Conservation (phyloP, 495 filamentous ascomycete species). For the Neurospora sp. region DNA sequence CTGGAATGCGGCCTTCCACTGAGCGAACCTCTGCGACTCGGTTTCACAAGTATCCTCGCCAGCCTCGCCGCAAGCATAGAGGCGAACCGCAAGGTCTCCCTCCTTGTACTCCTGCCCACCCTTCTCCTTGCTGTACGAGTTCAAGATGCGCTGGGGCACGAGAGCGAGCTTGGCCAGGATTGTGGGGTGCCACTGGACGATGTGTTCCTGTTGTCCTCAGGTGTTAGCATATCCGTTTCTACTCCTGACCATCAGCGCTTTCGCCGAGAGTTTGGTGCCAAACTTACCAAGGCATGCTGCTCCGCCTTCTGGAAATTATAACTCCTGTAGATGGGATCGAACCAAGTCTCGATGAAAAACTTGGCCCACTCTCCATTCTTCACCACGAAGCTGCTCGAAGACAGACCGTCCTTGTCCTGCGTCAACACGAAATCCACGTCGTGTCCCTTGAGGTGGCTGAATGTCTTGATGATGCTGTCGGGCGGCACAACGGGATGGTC, state of each 20-base stretch:
- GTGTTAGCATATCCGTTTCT: conserved; percentile 10
- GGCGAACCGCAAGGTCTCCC: conserved; percentile 77
- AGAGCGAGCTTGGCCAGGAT: conserved; percentile 81
- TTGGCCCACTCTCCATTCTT: conserved; percentile 79
- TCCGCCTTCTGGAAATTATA: conserved; percentile 97
- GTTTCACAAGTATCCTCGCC: conserved; percentile 53
- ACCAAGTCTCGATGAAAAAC: conserved; percentile 94
- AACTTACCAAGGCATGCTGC: conserved; percentile 74
- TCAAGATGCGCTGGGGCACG: conserved; percentile 71
- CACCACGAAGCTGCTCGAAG: conserved; percentile 67
- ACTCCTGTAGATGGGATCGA: conserved; percentile 80
- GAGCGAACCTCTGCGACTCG: conserved; percentile 42
- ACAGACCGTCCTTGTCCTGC: conserved; percentile 76
- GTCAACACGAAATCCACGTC: conserved; percentile 76
- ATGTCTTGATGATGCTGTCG: conserved; percentile 94
- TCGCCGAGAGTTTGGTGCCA: not conserved
- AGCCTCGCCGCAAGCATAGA: conserved; percentile 57
- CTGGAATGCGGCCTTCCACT: conserved; percentile 37
- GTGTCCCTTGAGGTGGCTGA: conserved; percentile 62
- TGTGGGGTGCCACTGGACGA: conserved; percentile 98
- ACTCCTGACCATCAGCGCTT: not conserved
- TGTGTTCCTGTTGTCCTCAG: conserved; percentile 53
- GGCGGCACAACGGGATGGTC: conserved; percentile 85
- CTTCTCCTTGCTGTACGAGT: conserved; percentile 49
- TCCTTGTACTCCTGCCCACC: conserved; percentile 54